A percentile compares a stretch with the other conserved stretches of the same genome.
Conservation (phyloP, 2,329 filamentous ascomycete species). For the Fusarium pseudoanthophilum region DNA sequence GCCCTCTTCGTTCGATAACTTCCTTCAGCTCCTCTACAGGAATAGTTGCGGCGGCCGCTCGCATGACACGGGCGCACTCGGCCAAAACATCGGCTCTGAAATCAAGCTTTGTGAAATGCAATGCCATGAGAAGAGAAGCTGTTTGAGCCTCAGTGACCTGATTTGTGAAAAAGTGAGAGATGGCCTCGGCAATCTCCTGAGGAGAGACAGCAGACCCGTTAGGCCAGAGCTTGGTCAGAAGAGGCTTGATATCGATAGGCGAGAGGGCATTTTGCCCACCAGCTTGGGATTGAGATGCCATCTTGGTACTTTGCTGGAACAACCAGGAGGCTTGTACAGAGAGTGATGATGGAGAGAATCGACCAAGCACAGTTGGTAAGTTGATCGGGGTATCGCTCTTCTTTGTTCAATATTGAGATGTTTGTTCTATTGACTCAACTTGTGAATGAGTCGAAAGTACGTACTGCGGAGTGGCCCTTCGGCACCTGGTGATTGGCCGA, state of each 20-base stretch:
- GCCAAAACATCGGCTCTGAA: constrained; percentile 86
- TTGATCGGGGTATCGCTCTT: constrained; percentile 1
- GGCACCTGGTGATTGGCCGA: constrained; percentile 39
- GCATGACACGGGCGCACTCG: constrained; percentile 85
- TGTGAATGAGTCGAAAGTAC: constrained; percentile 26
- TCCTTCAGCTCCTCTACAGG: constrained; percentile 70
- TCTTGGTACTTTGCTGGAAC: constrained; percentile 19
- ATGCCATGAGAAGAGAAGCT: constrained; percentile 85
- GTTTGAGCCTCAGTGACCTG: constrained; percentile 88
- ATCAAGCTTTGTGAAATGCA: constrained; percentile 92
- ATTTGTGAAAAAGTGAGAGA: constrained; percentile 92
- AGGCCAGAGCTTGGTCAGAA: constrained; percentile 79
- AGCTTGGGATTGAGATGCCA: constrained; percentile 47
- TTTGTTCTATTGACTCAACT: constrained; percentile 42
- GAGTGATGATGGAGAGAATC: not conserved
- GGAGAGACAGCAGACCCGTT: constrained; percentile 69
- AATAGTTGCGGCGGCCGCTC: constrained; percentile 78
- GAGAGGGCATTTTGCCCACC: constrained; percentile 46
- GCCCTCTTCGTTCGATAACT: constrained; percentile 69
- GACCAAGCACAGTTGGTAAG: constrained; percentile 1
- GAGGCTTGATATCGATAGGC: constrained; percentile 71
- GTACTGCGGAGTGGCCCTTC: constrained; percentile 35
- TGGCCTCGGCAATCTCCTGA: constrained; percentile 86
- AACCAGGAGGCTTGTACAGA: not conserved
- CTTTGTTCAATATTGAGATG: constrained; percentile 27